Conservation (phyloP, 2,329 filamentous ascomycete species). For the Calonectria crousiana region DNA sequence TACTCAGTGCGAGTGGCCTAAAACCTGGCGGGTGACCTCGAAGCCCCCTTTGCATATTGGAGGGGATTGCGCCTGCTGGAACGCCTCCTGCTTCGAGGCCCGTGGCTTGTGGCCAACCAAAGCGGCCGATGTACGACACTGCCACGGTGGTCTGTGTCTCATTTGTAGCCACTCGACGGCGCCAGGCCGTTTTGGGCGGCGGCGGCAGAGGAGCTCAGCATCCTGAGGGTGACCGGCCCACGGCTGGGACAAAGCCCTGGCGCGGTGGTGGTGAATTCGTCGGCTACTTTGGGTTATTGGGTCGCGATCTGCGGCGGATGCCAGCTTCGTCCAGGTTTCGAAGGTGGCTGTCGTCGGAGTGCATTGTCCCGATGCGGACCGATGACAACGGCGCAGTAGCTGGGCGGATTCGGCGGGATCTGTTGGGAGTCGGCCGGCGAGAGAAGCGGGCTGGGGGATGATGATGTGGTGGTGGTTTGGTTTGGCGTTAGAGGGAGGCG, state of each 20-base stretch:
- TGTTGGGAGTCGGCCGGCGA: conserved; percentile 17
- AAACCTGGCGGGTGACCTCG: too few species aligned
- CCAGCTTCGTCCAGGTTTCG: conserved; percentile 29
- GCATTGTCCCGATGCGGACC: neutral
- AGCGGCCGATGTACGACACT: neutral
- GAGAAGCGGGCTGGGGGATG: conserved; percentile 19
- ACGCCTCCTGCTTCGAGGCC: too few species aligned
- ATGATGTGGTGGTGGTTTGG: conserved; percentile 16
- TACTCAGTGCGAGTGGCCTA: too few species aligned
- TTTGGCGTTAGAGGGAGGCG: conserved; percentile 30
- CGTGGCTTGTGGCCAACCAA: too few species aligned
- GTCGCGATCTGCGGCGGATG: conserved; percentile 27
- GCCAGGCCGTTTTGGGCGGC: conserved; percentile 47
- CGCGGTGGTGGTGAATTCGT: conserved; percentile 53
- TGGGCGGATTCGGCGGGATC: conserved; percentile 11
- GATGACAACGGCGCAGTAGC: neutral
- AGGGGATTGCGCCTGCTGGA: neutral
- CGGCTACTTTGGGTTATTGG: conserved; percentile 32
- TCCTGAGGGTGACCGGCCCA: conserved; percentile 50
- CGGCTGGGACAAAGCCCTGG: conserved; percentile 54
- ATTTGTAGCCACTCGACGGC: conserved; percentile 41
- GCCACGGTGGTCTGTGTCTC: neutral
- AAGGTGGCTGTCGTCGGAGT: conserved; percentile 20
- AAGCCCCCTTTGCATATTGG: too few species aligned
- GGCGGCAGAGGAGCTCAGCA: conserved; percentile 49